Percentiles rank a stretch among this genome's conserved stretches.
Evolutionary conservation across 257 asterid species (phyloP).

Genomic region (Jacaranda mimosifolia): DNA sequence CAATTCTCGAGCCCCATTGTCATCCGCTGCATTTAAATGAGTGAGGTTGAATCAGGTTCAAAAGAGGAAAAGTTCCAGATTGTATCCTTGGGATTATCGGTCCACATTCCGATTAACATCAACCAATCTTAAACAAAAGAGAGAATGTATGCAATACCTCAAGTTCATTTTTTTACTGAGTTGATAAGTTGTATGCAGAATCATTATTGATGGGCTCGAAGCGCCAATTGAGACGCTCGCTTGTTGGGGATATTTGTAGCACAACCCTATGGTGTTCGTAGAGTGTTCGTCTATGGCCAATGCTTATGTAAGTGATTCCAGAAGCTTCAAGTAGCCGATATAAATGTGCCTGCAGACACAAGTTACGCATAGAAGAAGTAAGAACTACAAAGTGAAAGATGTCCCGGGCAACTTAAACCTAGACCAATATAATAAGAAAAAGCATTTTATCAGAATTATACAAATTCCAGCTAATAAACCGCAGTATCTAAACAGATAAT

Average conservation of each 20-base stretch:
- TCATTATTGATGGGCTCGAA: slow-evolving; percentile 55
- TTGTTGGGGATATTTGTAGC: slow-evolving; percentile 52
- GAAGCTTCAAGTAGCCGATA: slow-evolving; percentile 63
- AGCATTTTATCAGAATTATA: slow-evolving; percentile 5
- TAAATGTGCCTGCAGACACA: slow-evolving; percentile 71
- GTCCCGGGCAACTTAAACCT: slow-evolving; percentile 29
- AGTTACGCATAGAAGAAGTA: slow-evolving; percentile 22
- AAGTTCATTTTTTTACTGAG: slow-evolving; percentile 36
- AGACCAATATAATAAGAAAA: slow-evolving; percentile 17
- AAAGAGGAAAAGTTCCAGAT: background rate
- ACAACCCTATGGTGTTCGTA: slow-evolving; percentile 58
- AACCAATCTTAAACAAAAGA: slow-evolving; percentile 15
- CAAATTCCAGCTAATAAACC: slow-evolving; percentile 29
- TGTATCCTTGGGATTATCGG: slow-evolving; percentile 6
- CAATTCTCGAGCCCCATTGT: no score
- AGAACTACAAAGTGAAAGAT: slow-evolving; percentile 25
- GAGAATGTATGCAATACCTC: slow-evolving; percentile 24
- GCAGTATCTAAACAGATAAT: slow-evolving; percentile 1
- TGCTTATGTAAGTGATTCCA: slow-evolving; percentile 76
- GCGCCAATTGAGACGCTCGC: slow-evolving; percentile 57
- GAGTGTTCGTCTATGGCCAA: slow-evolving; percentile 77
- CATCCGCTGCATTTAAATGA: no score
- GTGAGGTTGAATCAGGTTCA: background rate
- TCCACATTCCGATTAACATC: background rate
- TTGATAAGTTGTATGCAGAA: slow-evolving; percentile 35